phyloP scores from a whole-genome alignment of 768 basidiomycete species.

The Rhizopogon vesiculosus region DNA sequence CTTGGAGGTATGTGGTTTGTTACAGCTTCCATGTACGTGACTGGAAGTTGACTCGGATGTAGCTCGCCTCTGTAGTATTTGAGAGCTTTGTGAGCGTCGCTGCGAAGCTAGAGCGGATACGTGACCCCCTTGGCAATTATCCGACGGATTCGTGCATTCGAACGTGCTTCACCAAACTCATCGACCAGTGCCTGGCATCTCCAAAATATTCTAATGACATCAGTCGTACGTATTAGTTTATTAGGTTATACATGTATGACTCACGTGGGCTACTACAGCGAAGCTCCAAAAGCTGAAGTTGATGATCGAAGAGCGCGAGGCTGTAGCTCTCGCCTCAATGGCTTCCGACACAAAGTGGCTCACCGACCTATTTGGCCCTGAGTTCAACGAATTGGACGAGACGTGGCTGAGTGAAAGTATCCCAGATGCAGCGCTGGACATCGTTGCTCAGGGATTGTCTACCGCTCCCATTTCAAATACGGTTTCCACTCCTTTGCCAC shows the following conservation, averaged over 20 bases:
- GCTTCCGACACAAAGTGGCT: too few relatives aligned
- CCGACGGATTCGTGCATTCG: neutral
- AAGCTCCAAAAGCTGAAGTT: too few relatives aligned
- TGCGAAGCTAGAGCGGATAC: neutral
- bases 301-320: too few relatives aligned
- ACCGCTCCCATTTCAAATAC: too few relatives aligned
- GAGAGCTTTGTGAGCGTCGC: neutral
- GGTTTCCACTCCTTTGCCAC: too few relatives aligned
- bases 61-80: neutral
- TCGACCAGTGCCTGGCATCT: neutral
- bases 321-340: too few relatives aligned
- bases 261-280: neutral
- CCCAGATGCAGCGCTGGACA: neutral
- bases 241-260: neutral
- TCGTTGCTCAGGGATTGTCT: neutral
- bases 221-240: neutral
- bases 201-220: neutral
- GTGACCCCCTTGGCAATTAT: neutral
- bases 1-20: neutral
- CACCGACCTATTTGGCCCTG: too few relatives aligned
- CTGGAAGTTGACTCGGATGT: neutral
- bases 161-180: neutral
- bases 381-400: too few relatives aligned
- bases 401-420: too few relatives aligned
- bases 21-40: too few relatives aligned